A percentile compares a stretch with the other conserved stretches of the same genome.
Evolutionary conservation across 768 basidiomycete species (phyloP).

Genomic region (Lactarius hatsudake): DNA sequence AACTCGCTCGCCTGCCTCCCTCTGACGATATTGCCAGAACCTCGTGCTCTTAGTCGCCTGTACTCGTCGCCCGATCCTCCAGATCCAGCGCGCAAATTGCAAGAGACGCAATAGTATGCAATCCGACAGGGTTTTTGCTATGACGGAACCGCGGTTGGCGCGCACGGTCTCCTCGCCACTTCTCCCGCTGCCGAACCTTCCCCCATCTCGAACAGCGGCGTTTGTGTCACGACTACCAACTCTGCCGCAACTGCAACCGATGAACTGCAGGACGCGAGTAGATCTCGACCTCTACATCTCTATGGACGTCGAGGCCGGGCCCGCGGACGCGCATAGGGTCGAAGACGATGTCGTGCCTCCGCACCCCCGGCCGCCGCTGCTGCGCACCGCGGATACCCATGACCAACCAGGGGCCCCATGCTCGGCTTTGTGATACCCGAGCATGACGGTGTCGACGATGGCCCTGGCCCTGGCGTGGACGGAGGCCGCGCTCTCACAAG

Average conservation of each 20-base stretch:
- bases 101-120: too few species aligned
- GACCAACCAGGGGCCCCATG: neutral
- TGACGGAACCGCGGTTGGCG: conserved; percentile 20
- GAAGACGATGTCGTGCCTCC: too few species aligned
- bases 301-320: too few species aligned
- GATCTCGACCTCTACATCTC: too few species aligned
- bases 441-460: too few species aligned
- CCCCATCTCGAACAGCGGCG: neutral
- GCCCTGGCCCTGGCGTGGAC: too few species aligned
- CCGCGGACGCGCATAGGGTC: too few species aligned
- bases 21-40: conserved; percentile 6
- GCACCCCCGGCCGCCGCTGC: neutral
- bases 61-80: neutral
- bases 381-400: neutral
- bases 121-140: neutral
- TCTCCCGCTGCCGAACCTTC: neutral
- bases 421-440: too few species aligned
- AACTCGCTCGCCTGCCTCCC: conserved; percentile 3
- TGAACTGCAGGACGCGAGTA: too few species aligned
- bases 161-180: conserved; percentile 21
- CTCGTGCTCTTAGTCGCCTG: conserved; percentile 10
- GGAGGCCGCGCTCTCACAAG: too few species aligned
- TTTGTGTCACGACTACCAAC: neutral
- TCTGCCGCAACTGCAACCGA: too few species aligned
- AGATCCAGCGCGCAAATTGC: too few species aligned